These are phyloP conservation scores for Amphirosellinia nigrospora DNA, from an alignment of 495 filamentous ascomycete species.

Conservation along the genomic window DNA sequence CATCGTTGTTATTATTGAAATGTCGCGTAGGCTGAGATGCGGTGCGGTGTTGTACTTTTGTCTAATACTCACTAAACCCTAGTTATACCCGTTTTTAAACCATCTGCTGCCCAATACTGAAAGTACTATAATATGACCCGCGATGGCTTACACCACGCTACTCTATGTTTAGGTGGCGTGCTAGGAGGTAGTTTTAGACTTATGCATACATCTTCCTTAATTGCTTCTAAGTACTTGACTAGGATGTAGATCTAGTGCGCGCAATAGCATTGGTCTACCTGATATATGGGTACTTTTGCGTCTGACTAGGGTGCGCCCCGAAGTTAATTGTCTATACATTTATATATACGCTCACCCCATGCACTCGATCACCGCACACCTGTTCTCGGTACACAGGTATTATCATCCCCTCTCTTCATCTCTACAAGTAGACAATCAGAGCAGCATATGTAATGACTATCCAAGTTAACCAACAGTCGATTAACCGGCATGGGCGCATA, in stretches of 20 bases:
- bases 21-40: background rate
- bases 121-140: background rate
- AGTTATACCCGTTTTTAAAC: background rate
- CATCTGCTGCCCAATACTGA: slow-evolving; percentile 9
- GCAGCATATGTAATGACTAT: background rate
- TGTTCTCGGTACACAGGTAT: background rate
- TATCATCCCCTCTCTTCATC: slow-evolving; percentile 2
- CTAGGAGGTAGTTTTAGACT: background rate
- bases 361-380: background rate
- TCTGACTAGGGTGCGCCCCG: background rate
- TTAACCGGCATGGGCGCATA: background rate
- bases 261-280: background rate
- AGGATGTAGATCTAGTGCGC: background rate
- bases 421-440: background rate
- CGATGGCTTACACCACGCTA: slow-evolving; percentile 8
- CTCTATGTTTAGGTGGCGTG: background rate
- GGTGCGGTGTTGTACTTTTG: slow-evolving; percentile 15
- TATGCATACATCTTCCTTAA: background rate
- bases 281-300: background rate
- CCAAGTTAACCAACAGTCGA: background rate
- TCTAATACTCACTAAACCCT: background rate
- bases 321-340: background rate
- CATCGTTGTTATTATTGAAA: background rate
- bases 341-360: background rate
- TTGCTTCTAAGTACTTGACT: background rate